These are phyloP conservation scores for Cercospora sp. DNA, from an alignment of 2,329 filamentous ascomycete species.

Conservation along the genomic window DNA sequence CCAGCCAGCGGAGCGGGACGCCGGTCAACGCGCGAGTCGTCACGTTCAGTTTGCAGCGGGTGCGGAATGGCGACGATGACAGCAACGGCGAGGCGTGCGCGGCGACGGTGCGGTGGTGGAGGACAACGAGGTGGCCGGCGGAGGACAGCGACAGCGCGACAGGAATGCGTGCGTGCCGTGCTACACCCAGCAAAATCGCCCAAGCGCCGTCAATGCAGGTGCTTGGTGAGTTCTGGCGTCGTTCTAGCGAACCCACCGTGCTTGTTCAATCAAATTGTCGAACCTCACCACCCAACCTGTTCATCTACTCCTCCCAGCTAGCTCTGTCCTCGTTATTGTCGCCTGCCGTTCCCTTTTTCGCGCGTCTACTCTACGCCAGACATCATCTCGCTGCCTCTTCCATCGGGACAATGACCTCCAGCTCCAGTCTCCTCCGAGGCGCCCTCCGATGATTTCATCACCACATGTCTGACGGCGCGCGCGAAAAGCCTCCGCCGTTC, in stretches of 20 bases:
- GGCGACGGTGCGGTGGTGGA: not conserved
- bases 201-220: not conserved
- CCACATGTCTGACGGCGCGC: not conserved
- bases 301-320: not conserved
- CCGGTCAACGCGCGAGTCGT: not conserved
- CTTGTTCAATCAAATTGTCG: not conserved
- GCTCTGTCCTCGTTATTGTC: not conserved
- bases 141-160: not conserved
- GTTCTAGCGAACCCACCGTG: slow-evolving; percentile 3
- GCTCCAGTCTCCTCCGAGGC: not conserved
- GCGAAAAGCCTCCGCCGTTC: not conserved
- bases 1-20: not conserved
- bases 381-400: not conserved
- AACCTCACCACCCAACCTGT: not conserved
- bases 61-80: not conserved
- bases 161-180: slow-evolving; percentile 1
- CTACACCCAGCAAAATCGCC: not conserved
- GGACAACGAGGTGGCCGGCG: not conserved
- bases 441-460: not conserved
- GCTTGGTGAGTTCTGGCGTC: slow-evolving; percentile 7
- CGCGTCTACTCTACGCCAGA: not conserved
- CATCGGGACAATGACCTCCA: not conserved
- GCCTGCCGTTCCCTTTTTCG: not conserved
- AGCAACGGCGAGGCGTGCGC: not conserved
- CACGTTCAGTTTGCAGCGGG: not conserved